phyloP scores from a whole-genome alignment of 2,329 filamentous ascomycete genomes.

The Botrytis byssoidea region DNA sequence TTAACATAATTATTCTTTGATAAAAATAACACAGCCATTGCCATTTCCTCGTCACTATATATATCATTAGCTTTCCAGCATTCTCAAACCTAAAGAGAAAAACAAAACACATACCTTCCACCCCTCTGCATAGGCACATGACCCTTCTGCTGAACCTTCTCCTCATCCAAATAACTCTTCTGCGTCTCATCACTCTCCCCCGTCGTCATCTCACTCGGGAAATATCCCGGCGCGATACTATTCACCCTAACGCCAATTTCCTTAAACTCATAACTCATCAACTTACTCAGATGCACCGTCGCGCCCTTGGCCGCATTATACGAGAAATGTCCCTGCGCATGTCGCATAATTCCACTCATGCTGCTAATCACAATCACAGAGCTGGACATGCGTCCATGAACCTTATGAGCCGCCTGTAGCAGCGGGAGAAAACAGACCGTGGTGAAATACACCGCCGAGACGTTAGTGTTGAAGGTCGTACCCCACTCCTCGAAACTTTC shows the following conservation, averaged over 20 bases:
- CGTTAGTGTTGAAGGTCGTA: slow-evolving; percentile 69
- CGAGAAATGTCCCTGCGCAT: slow-evolving; percentile 34
- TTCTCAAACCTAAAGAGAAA: background rate
- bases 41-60: slow-evolving; percentile 49
- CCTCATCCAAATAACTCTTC: slow-evolving; percentile 48
- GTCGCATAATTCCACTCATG: slow-evolving; percentile 35
- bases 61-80: background rate
- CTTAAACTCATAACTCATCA: slow-evolving; percentile 54
- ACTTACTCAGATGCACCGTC: slow-evolving; percentile 53
- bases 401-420: slow-evolving; percentile 54
- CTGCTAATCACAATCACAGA: slow-evolving; percentile 36
- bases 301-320: slow-evolving; percentile 49
- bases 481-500: slow-evolving; percentile 66
- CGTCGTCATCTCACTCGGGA: slow-evolving; percentile 48
- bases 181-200: slow-evolving; percentile 47
- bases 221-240: slow-evolving; percentile 54
- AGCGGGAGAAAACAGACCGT: slow-evolving; percentile 62
- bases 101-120: slow-evolving; percentile 37
- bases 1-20: slow-evolving; percentile 44
- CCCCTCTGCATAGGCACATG: slow-evolving; percentile 50
- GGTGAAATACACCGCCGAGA: slow-evolving; percentile 62
- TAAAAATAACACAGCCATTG: slow-evolving; percentile 53
- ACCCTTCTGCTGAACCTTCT: slow-evolving; percentile 51
- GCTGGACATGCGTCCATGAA: slow-evolving; percentile 36
- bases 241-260: slow-evolving; percentile 56